phyloP scores from a whole-genome alignment of 2,329 filamentous ascomycete species.

The Calonectria fujianensis region DNA sequence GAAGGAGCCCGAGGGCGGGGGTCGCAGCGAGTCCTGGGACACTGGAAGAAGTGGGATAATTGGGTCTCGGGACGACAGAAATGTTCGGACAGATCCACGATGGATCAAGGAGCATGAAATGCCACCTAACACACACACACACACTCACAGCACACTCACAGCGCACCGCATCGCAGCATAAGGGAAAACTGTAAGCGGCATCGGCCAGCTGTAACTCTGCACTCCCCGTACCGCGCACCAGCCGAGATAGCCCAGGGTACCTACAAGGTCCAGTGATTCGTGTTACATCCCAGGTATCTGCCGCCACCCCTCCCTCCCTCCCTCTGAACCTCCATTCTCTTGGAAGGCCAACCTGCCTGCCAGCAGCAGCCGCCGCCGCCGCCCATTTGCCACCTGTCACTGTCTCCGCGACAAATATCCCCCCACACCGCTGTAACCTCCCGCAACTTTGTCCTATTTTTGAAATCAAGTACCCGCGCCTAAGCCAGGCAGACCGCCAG shows the following conservation, averaged over 20 bases:
- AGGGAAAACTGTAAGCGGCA: not conserved
- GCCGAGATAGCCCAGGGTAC: conserved; percentile 4
- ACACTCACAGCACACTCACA: not conserved
- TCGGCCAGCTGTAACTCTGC: conserved; percentile 24
- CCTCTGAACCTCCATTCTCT: not conserved
- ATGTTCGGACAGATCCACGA: conserved; percentile 31
- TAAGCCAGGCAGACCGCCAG: conserved; percentile 29
- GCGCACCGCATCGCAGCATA: not conserved
- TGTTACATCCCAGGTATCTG: conserved; percentile 17
- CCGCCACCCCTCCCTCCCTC: conserved; percentile 12
- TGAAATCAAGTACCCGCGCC: conserved; percentile 22
- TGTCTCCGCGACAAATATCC: conserved; percentile 26
- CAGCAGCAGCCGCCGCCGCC: conserved; percentile 19
- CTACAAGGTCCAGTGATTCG: conserved; percentile 15
- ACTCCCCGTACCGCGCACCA: not conserved
- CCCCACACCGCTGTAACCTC: conserved; percentile 38
- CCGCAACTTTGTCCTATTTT: conserved; percentile 37
- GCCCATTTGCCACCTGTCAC: conserved; percentile 38
- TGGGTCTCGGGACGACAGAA: conserved; percentile 35
- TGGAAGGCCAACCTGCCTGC: conserved; percentile 22
- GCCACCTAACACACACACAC: not conserved
- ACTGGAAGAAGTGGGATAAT: conserved; percentile 28
- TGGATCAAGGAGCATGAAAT: not conserved
- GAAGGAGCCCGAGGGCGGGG: conserved; percentile 42
- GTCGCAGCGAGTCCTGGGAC: conserved; percentile 29